Evolutionary conservation across 129 eudicot genomes (phyloP).

Genomic region (Tanacetum coccineum): DNA sequence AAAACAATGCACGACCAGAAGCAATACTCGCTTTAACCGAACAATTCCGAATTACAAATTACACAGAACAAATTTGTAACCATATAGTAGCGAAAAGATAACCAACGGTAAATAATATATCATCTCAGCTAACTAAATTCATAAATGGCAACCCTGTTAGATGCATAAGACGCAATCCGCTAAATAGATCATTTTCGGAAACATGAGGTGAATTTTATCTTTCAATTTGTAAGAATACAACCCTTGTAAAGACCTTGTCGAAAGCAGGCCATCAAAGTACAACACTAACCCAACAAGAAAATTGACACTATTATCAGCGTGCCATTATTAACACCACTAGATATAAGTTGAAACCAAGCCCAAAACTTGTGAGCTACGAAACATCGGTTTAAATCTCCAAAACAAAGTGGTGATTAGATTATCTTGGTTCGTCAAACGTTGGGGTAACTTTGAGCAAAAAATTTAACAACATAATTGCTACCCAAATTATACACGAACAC

Average conservation of each 20-base stretch:
- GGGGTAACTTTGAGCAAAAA: not conserved
- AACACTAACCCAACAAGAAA: not conserved
- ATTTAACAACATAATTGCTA: conserved; percentile 4
- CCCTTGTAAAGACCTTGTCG: not conserved
- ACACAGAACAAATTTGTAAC: no score
- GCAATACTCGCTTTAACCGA: no score
- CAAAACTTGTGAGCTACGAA: conserved; percentile 14
- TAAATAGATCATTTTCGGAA: not conserved
- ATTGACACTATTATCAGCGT: conserved; percentile 16
- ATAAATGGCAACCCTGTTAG: no score
- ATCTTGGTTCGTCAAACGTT: conserved; percentile 6
- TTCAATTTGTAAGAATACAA: not conserved
- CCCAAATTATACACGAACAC: conserved; percentile 50
- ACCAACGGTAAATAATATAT: not conserved
- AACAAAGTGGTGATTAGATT: conserved; percentile 11
- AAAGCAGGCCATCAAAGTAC: conserved; percentile 10
- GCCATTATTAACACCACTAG: conserved; percentile 24
- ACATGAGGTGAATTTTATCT: not conserved
- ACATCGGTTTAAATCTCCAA: conserved; percentile 13
- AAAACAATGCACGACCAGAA: not conserved
- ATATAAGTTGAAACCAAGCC: not conserved
- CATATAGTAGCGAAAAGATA: no score
- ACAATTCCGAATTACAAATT: no score
- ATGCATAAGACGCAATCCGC: not conserved
- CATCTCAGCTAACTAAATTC: not conserved